Evolutionary conservation across 2,329 filamentous ascomycete species (phyloP).

Genomic region (Exophiala oligosperma): DNA sequence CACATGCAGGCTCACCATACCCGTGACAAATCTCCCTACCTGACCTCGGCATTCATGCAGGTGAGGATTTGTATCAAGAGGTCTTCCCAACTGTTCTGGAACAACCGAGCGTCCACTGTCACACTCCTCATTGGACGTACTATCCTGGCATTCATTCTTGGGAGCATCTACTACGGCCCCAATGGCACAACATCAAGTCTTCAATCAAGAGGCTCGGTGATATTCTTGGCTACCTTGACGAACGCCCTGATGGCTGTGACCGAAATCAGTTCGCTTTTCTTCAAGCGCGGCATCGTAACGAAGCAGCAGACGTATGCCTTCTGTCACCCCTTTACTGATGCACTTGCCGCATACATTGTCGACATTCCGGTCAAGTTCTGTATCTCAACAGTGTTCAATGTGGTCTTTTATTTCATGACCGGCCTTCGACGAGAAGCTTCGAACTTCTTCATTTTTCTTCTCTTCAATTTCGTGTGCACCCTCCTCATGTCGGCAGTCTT

Average conservation of each 20-base stretch:
- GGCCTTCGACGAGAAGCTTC: conserved; percentile 53
- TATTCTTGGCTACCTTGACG: conserved; percentile 64
- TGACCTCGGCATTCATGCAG: conserved; percentile 54
- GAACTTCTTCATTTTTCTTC: conserved; percentile 62
- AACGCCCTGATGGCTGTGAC: conserved; percentile 64
- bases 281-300: conserved; percentile 58
- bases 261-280: conserved; percentile 65
- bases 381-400: conserved; percentile 59
- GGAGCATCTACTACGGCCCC: conserved; percentile 67
- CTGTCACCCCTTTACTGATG: conserved; percentile 54
- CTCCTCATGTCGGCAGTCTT: conserved; percentile 62
- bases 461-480: conserved; percentile 54
- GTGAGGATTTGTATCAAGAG: conserved; percentile 56
- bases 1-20: conserved; percentile 58
- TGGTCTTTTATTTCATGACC: conserved; percentile 66
- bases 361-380: conserved; percentile 59
- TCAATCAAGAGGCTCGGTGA: conserved; percentile 62
- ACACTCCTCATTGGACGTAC: conserved; percentile 64
- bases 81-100: conserved; percentile 66
- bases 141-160: conserved; percentile 61
- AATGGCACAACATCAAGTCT: conserved; percentile 58
- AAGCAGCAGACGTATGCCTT: conserved; percentile 61
- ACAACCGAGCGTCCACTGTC: conserved; percentile 52
- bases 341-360: conserved; percentile 46
- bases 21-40: conserved; percentile 55